phyloP scores from a whole-genome alignment of 2,329 filamentous ascomycete genomes.

The Fusarium transvaalense region DNA sequence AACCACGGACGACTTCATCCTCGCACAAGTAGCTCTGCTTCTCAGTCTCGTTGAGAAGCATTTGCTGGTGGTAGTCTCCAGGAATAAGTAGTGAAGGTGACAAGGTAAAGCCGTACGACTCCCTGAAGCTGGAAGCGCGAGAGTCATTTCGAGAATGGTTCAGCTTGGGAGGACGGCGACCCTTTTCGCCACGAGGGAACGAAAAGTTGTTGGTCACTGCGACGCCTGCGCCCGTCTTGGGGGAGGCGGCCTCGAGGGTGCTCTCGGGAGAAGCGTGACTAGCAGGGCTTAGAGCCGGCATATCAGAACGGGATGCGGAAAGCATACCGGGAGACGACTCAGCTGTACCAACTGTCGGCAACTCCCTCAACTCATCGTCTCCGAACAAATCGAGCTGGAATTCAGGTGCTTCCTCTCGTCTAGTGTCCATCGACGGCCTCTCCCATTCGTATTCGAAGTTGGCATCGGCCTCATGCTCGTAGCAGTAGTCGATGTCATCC shows the following conservation, averaged over 20 bases:
- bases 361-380: slow-evolving; percentile 44
- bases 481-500: slow-evolving; percentile 77
- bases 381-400: slow-evolving; percentile 44
- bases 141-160: slow-evolving; percentile 59
- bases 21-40: slow-evolving; percentile 52
- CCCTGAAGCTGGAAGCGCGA: slow-evolving; percentile 67
- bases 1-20: slow-evolving; percentile 45
- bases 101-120: slow-evolving; percentile 69
- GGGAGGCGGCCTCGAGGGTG: slow-evolving; percentile 60
- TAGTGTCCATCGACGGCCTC: slow-evolving; percentile 64
- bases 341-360: slow-evolving; percentile 31
- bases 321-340: slow-evolving; percentile 49
- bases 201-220: slow-evolving; percentile 64
- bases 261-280: slow-evolving; percentile 60
- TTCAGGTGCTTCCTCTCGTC: slow-evolving; percentile 42
- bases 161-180: slow-evolving; percentile 42
- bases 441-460: slow-evolving; percentile 77
- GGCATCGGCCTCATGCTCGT: slow-evolving; percentile 75
- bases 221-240: slow-evolving; percentile 52
- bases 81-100: slow-evolving; percentile 74
- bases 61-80: slow-evolving; percentile 68
- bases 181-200: slow-evolving; percentile 59
- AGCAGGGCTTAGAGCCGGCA: slow-evolving; percentile 63
- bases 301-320: slow-evolving; percentile 53
- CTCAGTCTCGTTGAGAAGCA: slow-evolving; percentile 55